A percentile compares a stretch with the other conserved stretches of the same genome.
Evolutionary conservation across 78 protist species (phyloP).

Genomic region (Emiliania huxleyi): DNA sequence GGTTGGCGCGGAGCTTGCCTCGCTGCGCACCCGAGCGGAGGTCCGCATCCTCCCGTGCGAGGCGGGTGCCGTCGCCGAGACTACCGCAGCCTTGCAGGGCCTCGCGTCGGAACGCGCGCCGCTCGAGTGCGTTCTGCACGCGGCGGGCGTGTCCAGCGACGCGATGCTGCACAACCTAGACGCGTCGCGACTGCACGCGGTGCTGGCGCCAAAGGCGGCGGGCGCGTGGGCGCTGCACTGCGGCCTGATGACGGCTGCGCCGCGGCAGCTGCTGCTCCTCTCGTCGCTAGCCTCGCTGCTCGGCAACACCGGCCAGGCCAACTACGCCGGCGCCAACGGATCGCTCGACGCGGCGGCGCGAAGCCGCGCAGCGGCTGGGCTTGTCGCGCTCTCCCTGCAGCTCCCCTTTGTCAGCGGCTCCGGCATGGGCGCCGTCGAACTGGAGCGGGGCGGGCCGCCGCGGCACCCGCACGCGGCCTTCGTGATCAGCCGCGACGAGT

Average conservation of each 20-base stretch:
- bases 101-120: not conserved
- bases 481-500: too few species aligned
- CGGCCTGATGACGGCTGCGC: not conserved
- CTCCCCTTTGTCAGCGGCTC: not conserved
- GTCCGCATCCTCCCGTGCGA: not conserved
- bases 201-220: slow-evolving; percentile 42
- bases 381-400: not conserved
- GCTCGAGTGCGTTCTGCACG: not conserved
- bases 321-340: slow-evolving; percentile 70
- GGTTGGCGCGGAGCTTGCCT: not conserved
- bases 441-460: not conserved
- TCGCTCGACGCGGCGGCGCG: slow-evolving; percentile 66
- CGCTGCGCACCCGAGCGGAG: not conserved
- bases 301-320: slow-evolving; percentile 67
- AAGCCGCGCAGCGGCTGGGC: slow-evolving; percentile 17
- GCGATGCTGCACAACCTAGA: not conserved
- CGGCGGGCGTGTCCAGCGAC: not conserved
- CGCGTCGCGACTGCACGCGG: not conserved
- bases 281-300: slow-evolving; percentile 44
- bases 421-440: not conserved
- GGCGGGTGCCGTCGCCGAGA: not conserved
- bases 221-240: slow-evolving; percentile 59
- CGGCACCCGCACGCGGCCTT: not conserved
- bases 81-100: not conserved
- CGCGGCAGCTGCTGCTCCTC: slow-evolving; percentile 42